Percentiles rank a stretch among this genome's conserved stretches.
These are phyloP conservation scores for Fusarium duplospermum DNA, from an alignment of 2,329 filamentous ascomycete genomes.

Conservation along the genomic window DNA sequence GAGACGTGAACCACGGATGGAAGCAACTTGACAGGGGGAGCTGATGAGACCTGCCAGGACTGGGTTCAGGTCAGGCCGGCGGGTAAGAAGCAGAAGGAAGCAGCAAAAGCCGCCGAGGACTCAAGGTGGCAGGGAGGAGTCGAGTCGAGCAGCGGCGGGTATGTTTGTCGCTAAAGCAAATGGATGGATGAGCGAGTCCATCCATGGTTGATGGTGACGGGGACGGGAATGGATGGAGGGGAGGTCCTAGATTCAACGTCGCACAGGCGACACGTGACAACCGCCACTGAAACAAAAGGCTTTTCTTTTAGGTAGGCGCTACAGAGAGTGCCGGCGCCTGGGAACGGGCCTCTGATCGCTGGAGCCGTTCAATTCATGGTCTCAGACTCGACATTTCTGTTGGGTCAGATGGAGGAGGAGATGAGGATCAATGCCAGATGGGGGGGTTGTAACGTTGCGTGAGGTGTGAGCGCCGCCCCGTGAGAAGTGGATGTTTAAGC, in stretches of 20 bases:
- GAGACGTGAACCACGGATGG: slow-evolving; percentile 29
- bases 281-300: slow-evolving; percentile 25
- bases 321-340: slow-evolving; percentile 18
- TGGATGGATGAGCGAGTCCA: background rate
- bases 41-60: slow-evolving; percentile 36
- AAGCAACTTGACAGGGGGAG: slow-evolving; percentile 22
- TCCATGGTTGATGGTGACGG: background rate
- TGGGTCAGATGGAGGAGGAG: slow-evolving; percentile 27
- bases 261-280: slow-evolving; percentile 39
- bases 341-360: slow-evolving; percentile 4
- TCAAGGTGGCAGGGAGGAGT: slow-evolving; percentile 34
- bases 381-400: slow-evolving; percentile 13
- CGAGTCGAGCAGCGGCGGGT: slow-evolving; percentile 8
- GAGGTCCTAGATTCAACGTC: slow-evolving; percentile 36
- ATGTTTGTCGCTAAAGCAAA: slow-evolving; percentile 11
- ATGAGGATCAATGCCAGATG: slow-evolving; percentile 34
- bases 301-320: slow-evolving; percentile 10
- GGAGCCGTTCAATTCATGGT: slow-evolving; percentile 13
- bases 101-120: slow-evolving; percentile 10
- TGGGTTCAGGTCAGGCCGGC: slow-evolving; percentile 6
- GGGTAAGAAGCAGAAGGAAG: slow-evolving; percentile 15
- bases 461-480: slow-evolving; percentile 31
- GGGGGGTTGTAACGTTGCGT: slow-evolving; percentile 40
- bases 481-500: slow-evolving; percentile 24
- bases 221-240: background rate